phyloP scores from a whole-genome alignment of 306 rosid genomes.

The Mimosa bimucronata region DNA sequence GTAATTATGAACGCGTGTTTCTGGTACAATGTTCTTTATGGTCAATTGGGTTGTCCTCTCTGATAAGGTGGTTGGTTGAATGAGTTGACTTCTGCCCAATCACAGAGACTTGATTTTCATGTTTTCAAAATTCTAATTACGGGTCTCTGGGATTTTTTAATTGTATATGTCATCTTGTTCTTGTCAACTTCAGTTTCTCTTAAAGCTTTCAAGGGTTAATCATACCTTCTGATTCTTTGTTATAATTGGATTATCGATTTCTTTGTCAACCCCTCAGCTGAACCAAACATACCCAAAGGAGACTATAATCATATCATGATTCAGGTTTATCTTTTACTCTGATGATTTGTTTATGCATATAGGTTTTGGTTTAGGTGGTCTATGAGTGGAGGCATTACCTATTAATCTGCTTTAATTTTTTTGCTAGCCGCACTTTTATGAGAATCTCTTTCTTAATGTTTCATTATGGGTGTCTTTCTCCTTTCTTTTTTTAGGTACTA shows the following conservation, averaged over 20 bases:
- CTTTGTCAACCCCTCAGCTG: too few relatives aligned
- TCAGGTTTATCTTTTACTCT: background rate
- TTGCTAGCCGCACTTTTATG: background rate
- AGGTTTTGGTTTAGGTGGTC: slow-evolving; percentile 20
- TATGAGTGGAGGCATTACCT: background rate
- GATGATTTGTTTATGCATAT: slow-evolving; percentile 3
- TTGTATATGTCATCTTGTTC: slow-evolving; percentile 36
- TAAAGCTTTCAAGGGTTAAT: slow-evolving; percentile 37
- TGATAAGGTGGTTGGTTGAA: slow-evolving; percentile 78
- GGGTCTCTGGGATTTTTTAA: slow-evolving; percentile 37
- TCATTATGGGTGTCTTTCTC: background rate
- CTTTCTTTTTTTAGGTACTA: background rate
- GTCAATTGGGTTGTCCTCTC: slow-evolving; percentile 52
- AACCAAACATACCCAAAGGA: background rate
- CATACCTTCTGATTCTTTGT: slow-evolving; percentile 26
- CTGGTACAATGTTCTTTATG: slow-evolving; percentile 42
- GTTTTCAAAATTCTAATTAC: slow-evolving; percentile 33
- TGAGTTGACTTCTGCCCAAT: slow-evolving; percentile 71
- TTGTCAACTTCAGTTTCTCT: slow-evolving; percentile 4
- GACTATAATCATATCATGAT: background rate
- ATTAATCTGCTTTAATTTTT: slow-evolving; percentile 13
- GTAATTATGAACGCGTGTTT: slow-evolving; percentile 25
- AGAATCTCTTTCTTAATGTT: background rate
- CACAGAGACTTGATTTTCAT: slow-evolving; percentile 41
- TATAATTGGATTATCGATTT: slow-evolving; percentile 6